Percentiles rank a stretch among this genome's conserved stretches.
Conservation (phyloP, 441 rosid species). For the Croton setiger region DNA sequence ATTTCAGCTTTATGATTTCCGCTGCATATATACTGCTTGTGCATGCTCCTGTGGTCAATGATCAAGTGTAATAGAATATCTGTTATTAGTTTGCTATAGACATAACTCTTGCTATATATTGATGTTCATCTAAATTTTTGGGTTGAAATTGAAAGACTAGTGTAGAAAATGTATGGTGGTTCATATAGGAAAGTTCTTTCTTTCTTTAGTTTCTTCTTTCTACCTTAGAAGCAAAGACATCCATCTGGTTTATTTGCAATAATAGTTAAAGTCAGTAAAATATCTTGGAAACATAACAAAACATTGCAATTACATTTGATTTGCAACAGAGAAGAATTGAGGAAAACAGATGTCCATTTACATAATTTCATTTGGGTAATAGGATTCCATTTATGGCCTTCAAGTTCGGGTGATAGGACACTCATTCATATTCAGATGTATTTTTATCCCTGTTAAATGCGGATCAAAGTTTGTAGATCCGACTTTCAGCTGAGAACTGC, state of each 20-base stretch:
- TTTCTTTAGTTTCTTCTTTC: neutral
- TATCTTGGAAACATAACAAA: neutral
- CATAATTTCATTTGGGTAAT: too few relatives aligned
- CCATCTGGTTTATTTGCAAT: neutral
- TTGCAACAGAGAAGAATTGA: neutral
- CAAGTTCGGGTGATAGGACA: neutral
- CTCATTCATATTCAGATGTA: neutral
- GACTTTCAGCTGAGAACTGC: slow-evolving; percentile 2
- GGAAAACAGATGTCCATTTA: neutral
- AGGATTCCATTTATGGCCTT: neutral
- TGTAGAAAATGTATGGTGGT: neutral
- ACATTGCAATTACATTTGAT: neutral
- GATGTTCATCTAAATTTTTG: neutral
- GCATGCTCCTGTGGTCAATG: neutral
- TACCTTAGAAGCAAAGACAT: neutral
- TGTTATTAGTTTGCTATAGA: neutral
- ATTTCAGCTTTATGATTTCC: neutral
- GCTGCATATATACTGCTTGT: neutral
- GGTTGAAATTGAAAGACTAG: neutral
- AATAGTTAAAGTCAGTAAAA: neutral
- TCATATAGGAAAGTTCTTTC: neutral
- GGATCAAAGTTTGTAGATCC: slow-evolving; percentile 5
- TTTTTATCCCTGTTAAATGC: neutral
- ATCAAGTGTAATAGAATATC: neutral
- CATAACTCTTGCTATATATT: neutral